phyloP scores from a whole-genome alignment of 2,329 filamentous ascomycete genomes.

The Penicillium sp. region DNA sequence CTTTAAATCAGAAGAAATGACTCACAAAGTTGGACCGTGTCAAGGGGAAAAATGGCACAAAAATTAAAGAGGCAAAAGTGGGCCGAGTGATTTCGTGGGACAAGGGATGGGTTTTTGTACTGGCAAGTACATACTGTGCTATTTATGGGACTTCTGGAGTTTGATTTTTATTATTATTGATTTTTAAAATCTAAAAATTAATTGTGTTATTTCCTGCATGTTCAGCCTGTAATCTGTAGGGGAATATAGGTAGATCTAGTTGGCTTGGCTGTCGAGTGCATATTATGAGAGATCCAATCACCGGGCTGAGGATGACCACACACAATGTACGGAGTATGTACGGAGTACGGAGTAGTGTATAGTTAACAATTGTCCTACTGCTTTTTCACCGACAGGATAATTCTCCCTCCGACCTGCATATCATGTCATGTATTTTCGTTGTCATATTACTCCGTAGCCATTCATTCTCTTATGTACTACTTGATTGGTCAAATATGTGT shows the following conservation, averaged over 20 bases:
- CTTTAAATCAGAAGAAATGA: conserved; percentile 2
- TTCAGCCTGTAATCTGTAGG: not conserved
- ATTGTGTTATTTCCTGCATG: not conserved
- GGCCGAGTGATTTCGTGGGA: not conserved
- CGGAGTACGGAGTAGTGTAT: not conserved
- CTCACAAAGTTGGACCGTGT: conserved; percentile 3
- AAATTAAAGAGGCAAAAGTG: conserved; percentile 9
- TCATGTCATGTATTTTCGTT: not conserved
- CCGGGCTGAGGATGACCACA: conserved; percentile 1
- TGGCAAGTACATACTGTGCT: not conserved
- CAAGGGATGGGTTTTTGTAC: conserved; percentile 1
- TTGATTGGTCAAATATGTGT: not conserved
- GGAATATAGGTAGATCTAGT: not conserved
- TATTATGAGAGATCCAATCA: conserved; percentile 5
- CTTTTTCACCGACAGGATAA: not conserved
- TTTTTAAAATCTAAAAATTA: not conserved
- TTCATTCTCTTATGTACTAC: not conserved
- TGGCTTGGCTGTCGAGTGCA: not conserved
- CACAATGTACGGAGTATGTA: not conserved
- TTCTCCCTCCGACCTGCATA: not conserved
- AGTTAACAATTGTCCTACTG: not conserved
- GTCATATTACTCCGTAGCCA: not conserved
- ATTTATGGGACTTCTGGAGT: not conserved
- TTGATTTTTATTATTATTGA: not conserved
- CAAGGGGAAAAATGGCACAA: not conserved